phyloP scores from a whole-genome alignment of 495 filamentous ascomycete species.

The Massariosphaeria phaeospora region DNA sequence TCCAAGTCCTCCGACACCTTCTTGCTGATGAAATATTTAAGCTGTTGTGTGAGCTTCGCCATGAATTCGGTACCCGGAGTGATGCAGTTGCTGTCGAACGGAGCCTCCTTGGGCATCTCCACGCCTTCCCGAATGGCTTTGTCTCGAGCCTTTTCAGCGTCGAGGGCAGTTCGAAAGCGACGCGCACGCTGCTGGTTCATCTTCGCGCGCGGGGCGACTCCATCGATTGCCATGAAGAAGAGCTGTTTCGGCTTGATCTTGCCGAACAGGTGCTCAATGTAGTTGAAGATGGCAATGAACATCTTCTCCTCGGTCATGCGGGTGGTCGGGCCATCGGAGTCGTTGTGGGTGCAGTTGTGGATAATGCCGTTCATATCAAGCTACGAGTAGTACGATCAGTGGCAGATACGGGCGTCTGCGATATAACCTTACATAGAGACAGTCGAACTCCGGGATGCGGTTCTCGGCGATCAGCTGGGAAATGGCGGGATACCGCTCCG shows the following conservation, averaged over 20 bases:
- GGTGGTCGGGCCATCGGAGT: conserved; percentile 82
- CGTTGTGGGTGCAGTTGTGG: conserved; percentile 98
- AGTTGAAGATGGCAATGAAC: conserved; percentile 99
- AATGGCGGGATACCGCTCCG: conserved; percentile 97
- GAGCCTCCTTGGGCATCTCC: conserved; percentile 88
- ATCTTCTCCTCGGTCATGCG: conserved; percentile 96
- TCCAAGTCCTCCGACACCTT: conserved; percentile 95
- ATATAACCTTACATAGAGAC: conserved; percentile 66
- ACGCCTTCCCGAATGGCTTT: conserved; percentile 84
- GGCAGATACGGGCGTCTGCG: not conserved
- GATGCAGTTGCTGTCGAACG: conserved; percentile 99
- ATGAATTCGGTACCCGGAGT: conserved; percentile 98
- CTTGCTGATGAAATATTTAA: conserved; percentile 98
- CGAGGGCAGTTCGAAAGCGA: conserved; percentile 89
- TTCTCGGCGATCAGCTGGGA: conserved; percentile 98
- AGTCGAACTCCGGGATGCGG: conserved; percentile 98
- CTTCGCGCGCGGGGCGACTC: conserved; percentile 94
- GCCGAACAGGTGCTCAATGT: conserved; percentile 97
- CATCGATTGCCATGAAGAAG: conserved; percentile 99
- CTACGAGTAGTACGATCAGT: conserved; percentile 32
- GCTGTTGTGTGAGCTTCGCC: conserved; percentile 85
- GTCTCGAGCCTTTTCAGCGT: conserved; percentile 80
- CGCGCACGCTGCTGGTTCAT: conserved; percentile 99
- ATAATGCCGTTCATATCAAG: conserved; percentile 99
- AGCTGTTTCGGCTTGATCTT: conserved; percentile 98